phyloP scores from a whole-genome alignment of 495 filamentous ascomycete genomes.

The Penicillium steckii region DNA sequence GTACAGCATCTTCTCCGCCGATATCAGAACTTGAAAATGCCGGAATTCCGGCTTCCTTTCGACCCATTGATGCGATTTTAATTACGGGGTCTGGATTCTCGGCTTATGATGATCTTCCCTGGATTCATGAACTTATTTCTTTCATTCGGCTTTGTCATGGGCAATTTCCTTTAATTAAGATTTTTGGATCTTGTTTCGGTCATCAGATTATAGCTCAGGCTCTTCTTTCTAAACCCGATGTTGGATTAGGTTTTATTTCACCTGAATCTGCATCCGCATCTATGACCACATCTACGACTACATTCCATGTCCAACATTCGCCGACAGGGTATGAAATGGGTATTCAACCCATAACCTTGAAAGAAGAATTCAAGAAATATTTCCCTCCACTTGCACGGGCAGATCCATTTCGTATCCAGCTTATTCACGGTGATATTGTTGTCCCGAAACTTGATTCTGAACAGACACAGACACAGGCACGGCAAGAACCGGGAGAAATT shows the following conservation, averaged over 20 bases:
- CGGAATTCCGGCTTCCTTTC: constrained; percentile 9
- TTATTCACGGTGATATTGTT: constrained; percentile 36
- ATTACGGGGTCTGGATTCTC: constrained; percentile 40
- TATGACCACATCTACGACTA: no score
- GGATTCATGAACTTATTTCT: constrained; percentile 30
- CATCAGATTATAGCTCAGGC: constrained; percentile 48
- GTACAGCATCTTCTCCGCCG: no score
- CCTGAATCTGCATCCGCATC: no score
- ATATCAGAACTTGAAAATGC: background rate
- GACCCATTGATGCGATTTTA: constrained; percentile 37
- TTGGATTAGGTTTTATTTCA: background rate
- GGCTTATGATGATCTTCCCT: constrained; percentile 35
- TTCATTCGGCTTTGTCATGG: constrained; percentile 36
- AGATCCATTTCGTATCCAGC: constrained; percentile 28
- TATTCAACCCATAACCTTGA: constrained; percentile 32
- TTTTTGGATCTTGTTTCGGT: constrained; percentile 51
- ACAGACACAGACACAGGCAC: no score
- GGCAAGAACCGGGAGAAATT: background rate
- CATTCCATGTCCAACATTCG: constrained; percentile 26
- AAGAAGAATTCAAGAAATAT: constrained; percentile 23
- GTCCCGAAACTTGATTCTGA: constrained; percentile 25
- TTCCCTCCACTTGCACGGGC: constrained; percentile 23
- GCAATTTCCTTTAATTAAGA: constrained; percentile 40
- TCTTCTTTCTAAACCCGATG: constrained; percentile 26
- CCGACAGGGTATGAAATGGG: constrained; percentile 39